Conservation (phyloP, 345 rosid genomes). For the Dovyalis caffra region DNA sequence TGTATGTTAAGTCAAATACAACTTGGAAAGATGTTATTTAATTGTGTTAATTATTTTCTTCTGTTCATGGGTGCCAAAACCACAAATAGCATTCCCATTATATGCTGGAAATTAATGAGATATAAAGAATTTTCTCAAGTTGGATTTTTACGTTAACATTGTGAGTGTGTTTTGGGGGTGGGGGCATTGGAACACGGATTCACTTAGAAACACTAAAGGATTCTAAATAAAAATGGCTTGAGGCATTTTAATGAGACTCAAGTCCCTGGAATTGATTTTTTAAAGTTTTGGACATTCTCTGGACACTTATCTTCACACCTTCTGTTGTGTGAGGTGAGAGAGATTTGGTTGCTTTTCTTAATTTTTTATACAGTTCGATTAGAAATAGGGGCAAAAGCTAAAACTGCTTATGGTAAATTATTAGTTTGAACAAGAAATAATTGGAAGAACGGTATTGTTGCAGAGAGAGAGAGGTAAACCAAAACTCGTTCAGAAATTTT, state of each 20-base stretch:
- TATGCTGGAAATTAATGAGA: neutral
- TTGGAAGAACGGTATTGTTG: too few species aligned
- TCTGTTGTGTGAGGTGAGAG: neutral
- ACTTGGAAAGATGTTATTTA: neutral
- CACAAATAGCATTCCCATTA: neutral
- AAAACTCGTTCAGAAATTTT: too few species aligned
- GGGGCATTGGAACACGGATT: neutral
- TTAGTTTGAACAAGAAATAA: too few species aligned
- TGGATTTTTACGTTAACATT: neutral
- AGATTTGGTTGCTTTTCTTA: neutral
- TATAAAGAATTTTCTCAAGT: neutral
- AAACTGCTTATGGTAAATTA: neutral
- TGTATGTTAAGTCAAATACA: neutral
- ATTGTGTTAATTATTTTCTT: neutral
- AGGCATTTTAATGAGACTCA: neutral
- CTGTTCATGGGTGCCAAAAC: neutral
- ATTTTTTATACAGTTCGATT: neutral
- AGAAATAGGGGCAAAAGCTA: neutral
- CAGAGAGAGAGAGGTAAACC: too few species aligned
- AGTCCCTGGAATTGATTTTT: neutral
- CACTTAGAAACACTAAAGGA: neutral
- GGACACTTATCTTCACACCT: neutral
- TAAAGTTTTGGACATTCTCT: neutral
- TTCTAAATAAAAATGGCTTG: neutral
- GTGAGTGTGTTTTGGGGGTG: too few species aligned